Percentiles rank a stretch among this genome's conserved stretches.
Conservation (phyloP, 1,284 basidiomycete genomes). For the Cystobasidium slooffiae region DNA sequence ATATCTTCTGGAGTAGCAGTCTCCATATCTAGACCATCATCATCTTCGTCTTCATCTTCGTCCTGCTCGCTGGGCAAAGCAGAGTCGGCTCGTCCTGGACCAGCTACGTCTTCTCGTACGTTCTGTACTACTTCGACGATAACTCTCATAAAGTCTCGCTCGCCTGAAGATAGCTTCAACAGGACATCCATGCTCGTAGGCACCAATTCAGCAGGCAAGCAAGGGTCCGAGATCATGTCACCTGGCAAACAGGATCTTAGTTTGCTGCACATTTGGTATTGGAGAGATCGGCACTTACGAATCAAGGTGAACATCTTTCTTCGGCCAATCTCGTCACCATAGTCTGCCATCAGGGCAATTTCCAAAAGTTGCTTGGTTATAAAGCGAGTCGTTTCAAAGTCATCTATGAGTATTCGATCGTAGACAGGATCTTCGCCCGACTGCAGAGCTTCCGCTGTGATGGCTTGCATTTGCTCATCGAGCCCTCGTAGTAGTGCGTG, state of each 20-base stretch:
- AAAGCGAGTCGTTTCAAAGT: constrained; percentile 64
- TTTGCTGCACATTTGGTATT: too few relatives aligned
- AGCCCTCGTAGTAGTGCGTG: constrained; percentile 62
- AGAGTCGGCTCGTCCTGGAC: neutral
- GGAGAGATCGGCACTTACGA: constrained; percentile 65
- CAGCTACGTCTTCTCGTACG: constrained; percentile 65
- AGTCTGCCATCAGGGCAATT: constrained; percentile 83
- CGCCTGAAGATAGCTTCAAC: constrained; percentile 77
- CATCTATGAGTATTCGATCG: constrained; percentile 66
- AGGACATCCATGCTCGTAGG: constrained; percentile 84
- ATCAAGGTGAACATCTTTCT: constrained; percentile 88
- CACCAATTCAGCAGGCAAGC: constrained; percentile 77
- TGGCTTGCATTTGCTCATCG: constrained; percentile 59
- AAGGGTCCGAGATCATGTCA: constrained; percentile 82
- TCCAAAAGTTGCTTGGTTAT: constrained; percentile 79
- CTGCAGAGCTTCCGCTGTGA: constrained; percentile 55
- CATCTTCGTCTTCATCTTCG: constrained; percentile 61
- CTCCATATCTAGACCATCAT: constrained; percentile 48
- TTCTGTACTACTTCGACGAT: constrained; percentile 93
- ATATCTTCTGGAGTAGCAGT: constrained; percentile 39
- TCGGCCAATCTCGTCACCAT: constrained; percentile 91
- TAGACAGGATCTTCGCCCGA: constrained; percentile 55
- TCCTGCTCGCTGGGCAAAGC: constrained; percentile 48
- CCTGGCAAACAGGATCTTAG: constrained; percentile 59
- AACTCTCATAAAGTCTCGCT: constrained; percentile 88